Evolutionary conservation across 345 rosid genomes (phyloP).

Genomic region (Heritiera fomes): DNA sequence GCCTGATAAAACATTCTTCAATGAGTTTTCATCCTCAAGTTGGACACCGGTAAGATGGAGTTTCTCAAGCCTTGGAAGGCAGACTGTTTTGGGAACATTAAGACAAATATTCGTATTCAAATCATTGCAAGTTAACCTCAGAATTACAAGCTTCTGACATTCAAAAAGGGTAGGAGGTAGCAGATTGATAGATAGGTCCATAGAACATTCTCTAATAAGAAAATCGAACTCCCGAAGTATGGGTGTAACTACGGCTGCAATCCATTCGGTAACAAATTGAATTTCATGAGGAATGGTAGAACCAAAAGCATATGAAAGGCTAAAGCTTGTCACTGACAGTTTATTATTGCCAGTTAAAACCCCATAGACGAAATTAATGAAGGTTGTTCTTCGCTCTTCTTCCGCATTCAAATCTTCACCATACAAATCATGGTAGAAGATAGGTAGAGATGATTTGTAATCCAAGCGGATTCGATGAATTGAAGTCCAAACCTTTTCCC

Average conservation of each 20-base stretch:
- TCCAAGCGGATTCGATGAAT: neutral
- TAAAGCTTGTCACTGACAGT: neutral
- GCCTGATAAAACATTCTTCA: neutral
- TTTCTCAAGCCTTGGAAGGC: constrained; percentile 14
- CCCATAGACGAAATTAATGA: neutral
- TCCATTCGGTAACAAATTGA: neutral
- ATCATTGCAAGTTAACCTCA: neutral
- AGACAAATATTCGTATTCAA: neutral
- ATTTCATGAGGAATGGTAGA: neutral
- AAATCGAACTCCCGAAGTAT: neutral
- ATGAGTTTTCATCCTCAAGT: neutral
- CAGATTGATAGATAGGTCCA: neutral
- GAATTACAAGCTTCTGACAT: neutral
- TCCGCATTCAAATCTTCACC: no score
- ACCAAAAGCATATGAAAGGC: neutral
- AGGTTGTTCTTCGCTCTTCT: neutral
- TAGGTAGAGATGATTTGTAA: no score
- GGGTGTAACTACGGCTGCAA: neutral
- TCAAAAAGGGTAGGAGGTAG: neutral
- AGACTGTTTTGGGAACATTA: neutral
- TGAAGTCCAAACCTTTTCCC: neutral
- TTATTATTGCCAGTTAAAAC: neutral
- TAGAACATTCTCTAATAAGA: neutral
- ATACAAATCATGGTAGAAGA: no score
- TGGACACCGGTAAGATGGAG: neutral